Evolutionary conservation across 1,284 basidiomycete genomes (phyloP).

Genomic region (Singerocomus inundabilis): DNA sequence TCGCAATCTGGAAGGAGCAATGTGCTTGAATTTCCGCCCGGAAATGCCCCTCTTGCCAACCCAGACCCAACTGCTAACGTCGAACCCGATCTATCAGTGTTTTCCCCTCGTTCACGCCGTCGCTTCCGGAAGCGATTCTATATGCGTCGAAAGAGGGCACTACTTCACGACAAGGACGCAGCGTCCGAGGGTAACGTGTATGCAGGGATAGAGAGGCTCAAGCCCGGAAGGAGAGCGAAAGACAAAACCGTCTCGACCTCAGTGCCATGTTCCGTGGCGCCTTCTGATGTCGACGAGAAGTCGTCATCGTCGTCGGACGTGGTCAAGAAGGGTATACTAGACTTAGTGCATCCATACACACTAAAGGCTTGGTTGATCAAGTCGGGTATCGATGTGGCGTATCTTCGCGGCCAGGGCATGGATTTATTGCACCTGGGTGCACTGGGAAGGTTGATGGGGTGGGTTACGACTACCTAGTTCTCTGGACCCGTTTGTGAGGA

Average conservation of each 20-base stretch:
- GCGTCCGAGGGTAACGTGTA: neutral
- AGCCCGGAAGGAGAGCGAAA: slow-evolving; percentile 32
- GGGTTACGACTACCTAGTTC: slow-evolving; percentile 13
- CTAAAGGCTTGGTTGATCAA: slow-evolving; percentile 41
- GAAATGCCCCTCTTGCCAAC: neutral
- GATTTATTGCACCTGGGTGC: slow-evolving; percentile 51
- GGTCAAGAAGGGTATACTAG: slow-evolving; percentile 26
- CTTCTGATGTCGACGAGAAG: slow-evolving; percentile 15
- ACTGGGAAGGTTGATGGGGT: slow-evolving; percentile 42
- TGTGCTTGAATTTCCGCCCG: neutral
- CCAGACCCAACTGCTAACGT: slow-evolving; percentile 9
- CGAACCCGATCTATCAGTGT: slow-evolving; percentile 20
- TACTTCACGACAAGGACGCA: slow-evolving; percentile 8
- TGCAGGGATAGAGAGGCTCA: slow-evolving; percentile 20
- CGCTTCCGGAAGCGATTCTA: slow-evolving; percentile 61
- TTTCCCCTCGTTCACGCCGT: slow-evolving; percentile 56
- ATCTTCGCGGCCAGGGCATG: slow-evolving; percentile 42
- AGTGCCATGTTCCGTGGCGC: slow-evolving; percentile 9
- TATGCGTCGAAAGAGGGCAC: slow-evolving; percentile 70
- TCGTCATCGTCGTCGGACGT: slow-evolving; percentile 5
- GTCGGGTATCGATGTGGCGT: slow-evolving; percentile 43
- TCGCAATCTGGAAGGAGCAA: neutral
- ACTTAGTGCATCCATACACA: slow-evolving; percentile 45
- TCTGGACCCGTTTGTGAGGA: neutral
- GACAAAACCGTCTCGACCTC: neutral